Evolutionary conservation across 2,329 filamentous ascomycete species (phyloP), one percentile per base, ranked within the genome.

Genomic region (Epichloe festucae): DNA sequence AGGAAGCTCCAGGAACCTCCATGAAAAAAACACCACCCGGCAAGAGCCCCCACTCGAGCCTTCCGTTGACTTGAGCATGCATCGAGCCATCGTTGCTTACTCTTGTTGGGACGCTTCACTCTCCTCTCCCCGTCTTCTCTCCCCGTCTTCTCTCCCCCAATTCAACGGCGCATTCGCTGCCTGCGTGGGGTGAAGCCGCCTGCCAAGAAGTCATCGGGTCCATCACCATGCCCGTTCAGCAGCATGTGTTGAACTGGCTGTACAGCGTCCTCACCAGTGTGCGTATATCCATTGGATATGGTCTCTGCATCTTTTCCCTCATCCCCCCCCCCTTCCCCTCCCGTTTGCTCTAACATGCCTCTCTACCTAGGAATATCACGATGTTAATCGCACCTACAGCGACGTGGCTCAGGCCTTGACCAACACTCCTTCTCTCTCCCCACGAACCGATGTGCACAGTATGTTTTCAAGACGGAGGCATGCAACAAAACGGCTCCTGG

Each of bases 381-480:
- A 97, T 71, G 85, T 94, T 53, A 94, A 91, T 64, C 85, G 89
- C 55, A 89, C 90, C 50, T 97, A 97, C 71, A 86, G 86, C 65
- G 90, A 97, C 69, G 84, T 94, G 59, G 90, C 87, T 56, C 85
- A 89, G 63, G 81, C 84, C 31, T 80, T 98, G 50, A 79, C 86
- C 35, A 79, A 85, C 59, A 89, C 89, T 63, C 81, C 89, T 7
- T 85, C 87, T 2, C 75, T 98, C 21, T 79, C 84, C 8, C 89
- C 90, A 27, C 81, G 87, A 59, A 98, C 93, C 55, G 90, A 97
- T 67, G 90, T 97, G 49, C 94, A 97, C 70, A 97, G 89, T 95
- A 77, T 61, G 81, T 67, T 7, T 7, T 27, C 23, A 27, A 11
- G 10, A 31, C 11, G 19, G 12, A 14, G 11, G 42, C 49, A 27